Conservation (phyloP, 164 flowering plant genomes). For the Nelumbo lutea region DNA sequence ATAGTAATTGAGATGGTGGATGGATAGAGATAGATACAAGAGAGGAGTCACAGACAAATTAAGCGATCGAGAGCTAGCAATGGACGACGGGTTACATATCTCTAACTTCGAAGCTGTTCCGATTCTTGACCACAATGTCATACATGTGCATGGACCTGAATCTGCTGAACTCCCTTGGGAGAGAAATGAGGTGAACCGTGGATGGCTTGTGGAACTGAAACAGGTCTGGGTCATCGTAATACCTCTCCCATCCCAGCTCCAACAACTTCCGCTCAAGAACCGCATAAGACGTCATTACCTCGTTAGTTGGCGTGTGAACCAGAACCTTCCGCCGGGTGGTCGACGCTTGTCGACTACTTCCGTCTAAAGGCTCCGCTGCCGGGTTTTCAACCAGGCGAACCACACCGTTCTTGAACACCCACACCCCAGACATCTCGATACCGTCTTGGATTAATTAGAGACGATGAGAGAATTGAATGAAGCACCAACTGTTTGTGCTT, state of each 20-base stretch:
- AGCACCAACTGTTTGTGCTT: no score
- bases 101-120: conserved; percentile 66
- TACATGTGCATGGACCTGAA: conserved; percentile 86
- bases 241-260: conserved; percentile 81
- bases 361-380: conserved; percentile 29
- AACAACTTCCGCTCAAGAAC: conserved; percentile 48
- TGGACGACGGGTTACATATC: conserved; percentile 28
- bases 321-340: conserved; percentile 46
- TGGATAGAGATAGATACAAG: neutral
- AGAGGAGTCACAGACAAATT: neutral
- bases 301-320: conserved; percentile 48
- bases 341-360: conserved; percentile 10
- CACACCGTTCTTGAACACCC: conserved; percentile 87
- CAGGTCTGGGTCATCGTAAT: conserved; percentile 73
- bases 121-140: conserved; percentile 81
- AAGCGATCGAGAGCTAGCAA: neutral
- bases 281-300: conserved; percentile 58
- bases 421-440: conserved; percentile 76
- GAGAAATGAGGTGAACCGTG: conserved; percentile 83
- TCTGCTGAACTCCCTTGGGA: conserved; percentile 67
- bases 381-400: conserved; percentile 66
- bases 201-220: conserved; percentile 79
- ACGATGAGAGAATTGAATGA: neutral
- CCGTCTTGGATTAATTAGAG: neutral
- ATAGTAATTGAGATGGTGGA: no score